These are phyloP conservation scores for Ulmus americana DNA, from an alignment of 331 rosid genomes.

Conservation along the genomic window DNA sequence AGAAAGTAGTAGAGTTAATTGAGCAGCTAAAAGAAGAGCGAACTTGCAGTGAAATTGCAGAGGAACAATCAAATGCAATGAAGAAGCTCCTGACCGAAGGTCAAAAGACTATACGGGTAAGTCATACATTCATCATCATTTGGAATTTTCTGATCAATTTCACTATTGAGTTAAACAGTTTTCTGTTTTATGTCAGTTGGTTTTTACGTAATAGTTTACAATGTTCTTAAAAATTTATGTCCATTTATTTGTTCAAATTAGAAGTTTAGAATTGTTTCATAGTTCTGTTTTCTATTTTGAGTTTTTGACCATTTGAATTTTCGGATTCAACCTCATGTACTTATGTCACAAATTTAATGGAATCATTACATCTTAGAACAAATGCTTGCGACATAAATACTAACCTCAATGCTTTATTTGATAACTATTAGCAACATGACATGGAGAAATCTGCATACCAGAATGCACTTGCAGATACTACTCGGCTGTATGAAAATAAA, in stretches of 20 bases:
- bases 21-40: conserved; percentile 42
- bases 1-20: conserved; percentile 44
- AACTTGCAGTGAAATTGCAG: conserved; percentile 23
- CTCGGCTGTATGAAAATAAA: conserved; percentile 46
- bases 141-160: neutral
- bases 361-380: conserved; percentile 2
- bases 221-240: neutral
- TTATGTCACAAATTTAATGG: neutral
- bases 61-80: conserved; percentile 31
- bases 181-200: neutral
- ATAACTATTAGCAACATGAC: conserved; percentile 32
- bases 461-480: conserved; percentile 39
- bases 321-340: neutral
- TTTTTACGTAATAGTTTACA: neutral
- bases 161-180: neutral
- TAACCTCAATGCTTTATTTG: conserved; percentile 10
- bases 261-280: neutral
- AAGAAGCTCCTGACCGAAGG: conserved; percentile 36
- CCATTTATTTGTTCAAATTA: neutral
- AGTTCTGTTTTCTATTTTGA: neutral
- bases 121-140: neutral
- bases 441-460: conserved; percentile 36
- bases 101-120: conserved; percentile 43
- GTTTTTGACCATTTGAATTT: neutral
- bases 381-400: conserved; percentile 1